Base-by-base conservation (phyloP, 208 protist species). In the Porcisia deanei region DNA sequence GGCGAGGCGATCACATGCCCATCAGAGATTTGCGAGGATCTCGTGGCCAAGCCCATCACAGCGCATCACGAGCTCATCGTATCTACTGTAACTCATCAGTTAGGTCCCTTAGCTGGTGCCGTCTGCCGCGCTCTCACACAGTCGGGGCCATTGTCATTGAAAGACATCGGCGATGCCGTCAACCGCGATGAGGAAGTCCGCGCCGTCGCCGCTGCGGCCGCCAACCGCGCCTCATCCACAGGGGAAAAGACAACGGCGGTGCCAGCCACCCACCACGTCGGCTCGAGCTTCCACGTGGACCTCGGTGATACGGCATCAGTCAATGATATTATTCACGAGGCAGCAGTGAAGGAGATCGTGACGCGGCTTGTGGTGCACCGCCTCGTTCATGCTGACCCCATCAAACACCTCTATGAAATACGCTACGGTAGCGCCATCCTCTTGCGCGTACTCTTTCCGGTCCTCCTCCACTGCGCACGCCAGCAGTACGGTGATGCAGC, bases 321-420 rank as follows among this genome's bases (percentile, higher is more conserved):
- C 18, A 72, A 61, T 5, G 77, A 72, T 10, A 43, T 81, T 16
- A 81, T 81, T 47, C 77, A 81, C 65, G 91, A 96, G 72, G 86
- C 82, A 20, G 86, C 92, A 8, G 79, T 96, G 58, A 92, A 90
- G 74, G 88, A 96, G 73, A 57, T 92, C 47, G 74, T 96, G 69
- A 77, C 88, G 73, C 89, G 87, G 7, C 88, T 96, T 7, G 76
- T 94, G 43, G 79, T 93, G 55, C 92, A 96, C 74, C 92, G 92
- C 64, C 79, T 94, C 52, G 80, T 93, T 43, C 71, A 71, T 41
- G 71, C 69, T 6, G 84, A 88, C 65, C 43, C 78, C 7, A 47
- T 59, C 22, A 65, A n/a, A 53, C 79, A 82, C 72, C 81, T 81
- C 2, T 95, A 95, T 70, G 72, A 78, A 39, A 65, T 95, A 41